These are phyloP conservation scores for Populus alba DNA, from an alignment of 345 rosid genomes.

Conservation along the genomic window DNA sequence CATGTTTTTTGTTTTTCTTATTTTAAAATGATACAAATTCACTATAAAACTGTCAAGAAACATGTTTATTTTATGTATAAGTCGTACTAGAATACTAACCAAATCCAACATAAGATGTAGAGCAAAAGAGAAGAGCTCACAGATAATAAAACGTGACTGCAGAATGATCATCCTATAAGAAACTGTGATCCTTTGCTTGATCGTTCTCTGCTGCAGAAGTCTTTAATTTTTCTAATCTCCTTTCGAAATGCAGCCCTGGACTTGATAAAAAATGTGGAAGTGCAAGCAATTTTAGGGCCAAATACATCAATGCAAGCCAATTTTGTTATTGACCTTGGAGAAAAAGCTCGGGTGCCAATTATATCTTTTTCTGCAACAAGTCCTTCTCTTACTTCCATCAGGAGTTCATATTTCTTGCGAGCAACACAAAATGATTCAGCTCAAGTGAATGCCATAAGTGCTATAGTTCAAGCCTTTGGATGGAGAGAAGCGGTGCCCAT, in stretches of 20 bases:
- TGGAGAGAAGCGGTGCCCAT: conserved; percentile 48
- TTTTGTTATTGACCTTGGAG: conserved; percentile 29
- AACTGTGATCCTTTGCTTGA: background rate
- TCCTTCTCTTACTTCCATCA: conserved; percentile 31
- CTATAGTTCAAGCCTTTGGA: conserved; percentile 29
- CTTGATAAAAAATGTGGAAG: conserved; percentile 44
- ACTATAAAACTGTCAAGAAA: too few species aligned
- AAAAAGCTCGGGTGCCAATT: conserved; percentile 46
- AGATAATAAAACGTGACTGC: background rate
- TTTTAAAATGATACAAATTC: too few species aligned
- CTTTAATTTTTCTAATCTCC: too few species aligned
- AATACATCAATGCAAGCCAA: conserved; percentile 42
- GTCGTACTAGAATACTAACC: too few species aligned
- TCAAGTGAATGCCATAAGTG: conserved; percentile 45
- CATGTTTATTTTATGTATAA: too few species aligned
- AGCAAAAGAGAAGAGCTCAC: background rate
- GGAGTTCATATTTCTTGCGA: conserved; percentile 38
- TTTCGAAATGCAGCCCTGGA: conserved; percentile 29
- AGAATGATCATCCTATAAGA: background rate
- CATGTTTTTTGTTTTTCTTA: too few species aligned
- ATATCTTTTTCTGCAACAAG: conserved; percentile 44
- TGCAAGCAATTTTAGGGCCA: conserved; percentile 59
- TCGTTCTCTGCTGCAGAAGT: background rate
- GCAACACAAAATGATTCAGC: conserved; percentile 38
- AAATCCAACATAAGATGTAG: background rate